Conservation (phyloP, 2,329 filamentous ascomycete species). For the Cordyceps cateniannulata region DNA sequence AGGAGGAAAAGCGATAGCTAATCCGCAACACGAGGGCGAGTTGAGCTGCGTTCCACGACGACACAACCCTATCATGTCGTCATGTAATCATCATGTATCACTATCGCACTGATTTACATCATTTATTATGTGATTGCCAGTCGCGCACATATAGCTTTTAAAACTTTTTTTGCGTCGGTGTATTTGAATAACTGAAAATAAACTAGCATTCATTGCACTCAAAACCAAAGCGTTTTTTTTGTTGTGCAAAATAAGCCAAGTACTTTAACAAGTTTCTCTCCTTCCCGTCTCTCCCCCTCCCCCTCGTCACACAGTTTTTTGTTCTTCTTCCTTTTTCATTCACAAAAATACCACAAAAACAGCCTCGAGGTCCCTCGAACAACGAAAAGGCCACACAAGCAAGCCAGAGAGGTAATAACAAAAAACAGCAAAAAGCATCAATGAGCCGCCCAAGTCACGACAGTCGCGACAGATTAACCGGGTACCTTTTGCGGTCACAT, state of each 20-base stretch:
- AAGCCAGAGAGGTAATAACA: slow-evolving; percentile 4
- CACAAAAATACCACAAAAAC: background rate
- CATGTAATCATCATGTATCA: background rate
- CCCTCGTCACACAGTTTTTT: background rate
- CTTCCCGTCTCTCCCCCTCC: background rate
- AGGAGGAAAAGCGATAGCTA: slow-evolving; percentile 3
- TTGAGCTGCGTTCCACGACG: background rate
- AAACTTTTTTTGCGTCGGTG: background rate
- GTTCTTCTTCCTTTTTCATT: background rate
- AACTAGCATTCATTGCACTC: slow-evolving; percentile 10
- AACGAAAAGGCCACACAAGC: slow-evolving; percentile 6
- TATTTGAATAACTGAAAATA: slow-evolving; percentile 4
- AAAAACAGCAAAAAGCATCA: slow-evolving; percentile 7
- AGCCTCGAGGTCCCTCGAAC: background rate
- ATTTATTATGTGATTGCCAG: background rate
- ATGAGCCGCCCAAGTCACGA: slow-evolving; percentile 8
- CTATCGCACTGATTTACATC: background rate
- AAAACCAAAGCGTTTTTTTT: slow-evolving; percentile 4
- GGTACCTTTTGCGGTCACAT: slow-evolving; percentile 10
- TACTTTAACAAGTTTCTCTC: background rate
- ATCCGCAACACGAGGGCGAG: background rate
- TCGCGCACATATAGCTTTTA: background rate
- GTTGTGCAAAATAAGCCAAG: slow-evolving; percentile 12
- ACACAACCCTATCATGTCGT: background rate
- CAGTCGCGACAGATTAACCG: slow-evolving; percentile 9